Evolutionary conservation across 116 monocot species (phyloP), one percentile per base, ranked within the genome.

Genomic region (Papilionanthe hybrid): DNA sequence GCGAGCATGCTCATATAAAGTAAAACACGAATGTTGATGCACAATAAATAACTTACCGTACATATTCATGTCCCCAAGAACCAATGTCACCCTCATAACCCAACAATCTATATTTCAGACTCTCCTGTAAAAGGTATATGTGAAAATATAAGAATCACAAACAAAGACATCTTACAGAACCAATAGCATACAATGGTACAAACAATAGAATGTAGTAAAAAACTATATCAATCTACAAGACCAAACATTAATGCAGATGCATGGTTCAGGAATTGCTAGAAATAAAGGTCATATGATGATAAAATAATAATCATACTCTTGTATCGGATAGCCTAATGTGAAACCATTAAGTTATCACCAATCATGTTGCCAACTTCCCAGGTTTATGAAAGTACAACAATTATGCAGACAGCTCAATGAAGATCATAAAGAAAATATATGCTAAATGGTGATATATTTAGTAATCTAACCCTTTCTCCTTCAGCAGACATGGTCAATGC

Each of bases 51-150:
- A 73, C 83, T 86, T 83, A 99, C 93, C 95, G 82, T 17, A 99
- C 99, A 88, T 99, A 99, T 87, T 95, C 99, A 83, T 99, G 99
- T 15, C 95, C 99, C 99, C 99, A 99, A 29, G 93, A 95, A 77
- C 99, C 95, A 89, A 99, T 95, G 48, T 99, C 95, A 5, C 89
- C 92, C 23, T 93, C 95, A 76, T 90, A 90, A 60, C 99, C 95
- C 80, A 99, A 78, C 50, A 99, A 79, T 74, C 93, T 87, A 79
- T 92, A 95, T 65, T 99, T 99, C 82, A 99, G 78, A 71, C 99
- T 99, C 82, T 99, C 99, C 99, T 95, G 77, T 29, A 85, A 65
- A 50, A 78, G 23, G 22, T 19, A 41, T 63, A n/a, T 29, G 18
- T n/a, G 55, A 75, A 80, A 25, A n/a, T 66, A 56, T 45, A 13